Evolutionary conservation across 768 basidiomycete species (phyloP), one percentile per base, ranked within the genome.

Genomic region (Lactifluus volemus): DNA sequence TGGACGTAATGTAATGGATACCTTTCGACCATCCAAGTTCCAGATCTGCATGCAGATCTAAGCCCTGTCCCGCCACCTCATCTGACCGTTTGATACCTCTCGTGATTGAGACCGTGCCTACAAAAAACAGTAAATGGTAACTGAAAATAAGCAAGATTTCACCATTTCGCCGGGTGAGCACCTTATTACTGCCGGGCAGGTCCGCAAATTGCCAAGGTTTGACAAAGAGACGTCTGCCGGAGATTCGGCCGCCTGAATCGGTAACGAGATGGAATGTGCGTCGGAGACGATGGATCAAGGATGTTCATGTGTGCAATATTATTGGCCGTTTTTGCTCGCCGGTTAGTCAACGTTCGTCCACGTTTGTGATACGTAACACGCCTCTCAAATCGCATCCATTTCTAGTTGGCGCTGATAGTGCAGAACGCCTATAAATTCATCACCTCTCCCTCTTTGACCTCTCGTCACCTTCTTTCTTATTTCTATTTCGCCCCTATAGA

Each of bases 331-430:
- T 34, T 32, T 38, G 38, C 38, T 11, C 38, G 30, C 5, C 14
- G 14, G 6, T 10, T 17, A 34, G 2, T 12, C 11, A 9, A 19
- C 32, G 10, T n/a, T 45, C 9, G n/a, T 44, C 48, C 62, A 63
- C 64, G 64, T 63, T 63, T 56, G 53, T 59, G 53, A 41, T 57
- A 59, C 59, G 62, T 65, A 63, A 19, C 45, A 9, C 42, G 42
- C 15, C 49, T 53, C 21, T 34, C 6, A 34, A 34, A 15, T 36
- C 17, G 29, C 55, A n/a, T 6, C 48, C 17, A 49, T 30, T 21
- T 15, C 3, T n/a, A 30, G 29, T 29, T 49, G 29, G 29, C 44
- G 10, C 45, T 52, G 38, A 12, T 17, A 30, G 51, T 29, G 30
- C 39, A 25, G 25, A 2, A 25, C 25, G 25, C 25, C 25, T 55